Conservation (phyloP, 805 yeast genomes). For the Blastobotrys terrestris region DNA sequence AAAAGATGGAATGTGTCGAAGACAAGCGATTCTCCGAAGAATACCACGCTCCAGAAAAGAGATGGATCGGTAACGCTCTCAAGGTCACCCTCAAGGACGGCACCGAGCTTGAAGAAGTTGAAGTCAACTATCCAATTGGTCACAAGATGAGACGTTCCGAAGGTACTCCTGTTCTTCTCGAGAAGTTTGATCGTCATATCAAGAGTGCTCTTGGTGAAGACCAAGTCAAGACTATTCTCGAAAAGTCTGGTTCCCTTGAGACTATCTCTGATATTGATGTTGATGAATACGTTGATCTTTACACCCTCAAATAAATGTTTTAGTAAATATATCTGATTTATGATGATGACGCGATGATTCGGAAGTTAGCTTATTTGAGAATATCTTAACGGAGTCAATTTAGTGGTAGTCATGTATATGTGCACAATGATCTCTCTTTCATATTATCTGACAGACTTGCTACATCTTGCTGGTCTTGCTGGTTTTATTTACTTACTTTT, state of each 20-base stretch:
- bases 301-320: constrained; percentile 12
- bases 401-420: no score
- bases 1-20: constrained; percentile 49
- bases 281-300: constrained; percentile 43
- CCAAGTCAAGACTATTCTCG: constrained; percentile 37
- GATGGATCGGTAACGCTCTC: constrained; percentile 52
- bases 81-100: constrained; percentile 49
- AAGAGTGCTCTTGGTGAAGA: constrained; percentile 38
- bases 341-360: neutral
- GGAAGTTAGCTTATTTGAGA: neutral
- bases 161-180: constrained; percentile 48
- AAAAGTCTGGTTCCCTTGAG: constrained; percentile 25
- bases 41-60: constrained; percentile 51
- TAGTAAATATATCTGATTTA: neutral
- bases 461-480: no score
- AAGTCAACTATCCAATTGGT: constrained; percentile 53
- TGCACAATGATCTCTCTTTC: no score
- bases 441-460: no score
- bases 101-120: constrained; percentile 44
- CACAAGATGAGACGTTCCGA: constrained; percentile 54
- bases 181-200: constrained; percentile 48
- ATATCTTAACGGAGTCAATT: no score
- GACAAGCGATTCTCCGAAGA: constrained; percentile 44
- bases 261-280: constrained; percentile 39
- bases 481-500: no score